Conservation (phyloP, 345 rosid genomes). For the Ceriops zippeliana region DNA sequence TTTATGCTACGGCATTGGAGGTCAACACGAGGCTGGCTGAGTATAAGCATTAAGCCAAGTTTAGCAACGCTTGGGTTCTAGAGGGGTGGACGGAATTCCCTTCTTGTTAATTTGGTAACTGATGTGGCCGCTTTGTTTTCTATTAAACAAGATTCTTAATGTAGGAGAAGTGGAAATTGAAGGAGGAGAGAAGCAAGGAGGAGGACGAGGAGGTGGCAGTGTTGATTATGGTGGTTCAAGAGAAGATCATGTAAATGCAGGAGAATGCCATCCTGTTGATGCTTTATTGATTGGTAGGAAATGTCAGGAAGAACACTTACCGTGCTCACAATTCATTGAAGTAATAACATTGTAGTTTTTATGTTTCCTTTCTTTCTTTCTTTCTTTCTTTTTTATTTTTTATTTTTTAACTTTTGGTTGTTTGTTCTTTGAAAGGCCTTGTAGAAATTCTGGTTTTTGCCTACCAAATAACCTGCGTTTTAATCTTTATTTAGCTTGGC, state of each 20-base stretch:
- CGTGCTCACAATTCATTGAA: slow-evolving; percentile 41
- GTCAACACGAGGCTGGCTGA: not conserved
- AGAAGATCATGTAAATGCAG: slow-evolving; percentile 13
- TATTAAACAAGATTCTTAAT: slow-evolving; percentile 26
- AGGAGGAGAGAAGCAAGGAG: slow-evolving; percentile 7
- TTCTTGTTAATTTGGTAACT: not conserved
- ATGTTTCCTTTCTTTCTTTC: not conserved
- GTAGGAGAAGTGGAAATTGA: slow-evolving; percentile 18
- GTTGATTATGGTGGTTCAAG: not conserved
- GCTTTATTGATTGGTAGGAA: slow-evolving; percentile 25
- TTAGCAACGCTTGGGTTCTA: not conserved
- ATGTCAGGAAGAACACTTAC: slow-evolving; percentile 27
- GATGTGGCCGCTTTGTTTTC: slow-evolving; percentile 26
- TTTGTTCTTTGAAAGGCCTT: not conserved
- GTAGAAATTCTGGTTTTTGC: not conserved
- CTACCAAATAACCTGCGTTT: not conserved
- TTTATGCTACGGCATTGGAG: not conserved
- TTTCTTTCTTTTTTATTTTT: slow-evolving; percentile 1
- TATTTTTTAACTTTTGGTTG: not conserved
- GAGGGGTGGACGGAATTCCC: not conserved
- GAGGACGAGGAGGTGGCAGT: not conserved
- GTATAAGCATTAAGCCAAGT: not conserved
- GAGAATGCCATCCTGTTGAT: slow-evolving; percentile 5
- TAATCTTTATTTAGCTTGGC: not conserved
- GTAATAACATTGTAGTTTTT: slow-evolving; percentile 35